phyloP scores from a whole-genome alignment of 352 stramenopile species.

The Pythium phragmitis region DNA sequence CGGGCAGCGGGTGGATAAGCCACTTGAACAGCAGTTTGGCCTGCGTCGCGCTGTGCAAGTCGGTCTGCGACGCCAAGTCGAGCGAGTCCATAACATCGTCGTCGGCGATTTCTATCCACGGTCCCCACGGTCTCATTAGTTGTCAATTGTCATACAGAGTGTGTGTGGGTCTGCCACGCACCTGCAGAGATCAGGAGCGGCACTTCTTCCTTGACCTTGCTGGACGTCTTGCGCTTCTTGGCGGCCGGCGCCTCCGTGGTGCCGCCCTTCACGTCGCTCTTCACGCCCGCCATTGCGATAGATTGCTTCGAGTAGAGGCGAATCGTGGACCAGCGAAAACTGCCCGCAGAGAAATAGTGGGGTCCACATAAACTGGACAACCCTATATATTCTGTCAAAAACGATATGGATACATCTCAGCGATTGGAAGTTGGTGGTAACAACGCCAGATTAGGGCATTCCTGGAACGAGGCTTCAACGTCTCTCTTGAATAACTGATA shows the following conservation, averaged over 20 bases:
- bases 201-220: constrained; percentile 32
- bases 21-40: constrained; percentile 79
- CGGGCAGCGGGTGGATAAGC: constrained; percentile 80
- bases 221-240: constrained; percentile 59
- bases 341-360: background rate
- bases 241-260: constrained; percentile 16
- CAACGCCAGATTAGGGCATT: background rate
- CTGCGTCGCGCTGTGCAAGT: constrained; percentile 70
- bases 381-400: background rate
- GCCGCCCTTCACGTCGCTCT: background rate
- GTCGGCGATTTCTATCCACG: constrained; percentile 27
- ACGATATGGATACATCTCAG: constrained; percentile 16
- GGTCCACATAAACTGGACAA: constrained; percentile 1
- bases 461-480: background rate
- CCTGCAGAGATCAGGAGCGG: constrained; percentile 42
- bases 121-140: background rate
- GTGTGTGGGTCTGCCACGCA: background rate
- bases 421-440: background rate
- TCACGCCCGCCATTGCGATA: background rate
- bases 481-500: background rate
- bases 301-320: no score
- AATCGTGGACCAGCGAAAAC: background rate
- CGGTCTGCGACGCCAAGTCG: constrained; percentile 50
- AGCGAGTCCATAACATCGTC: constrained; percentile 63
- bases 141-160: background rate